Evolutionary conservation across 495 filamentous ascomycete genomes (phyloP).

Genomic region (Aspergillus haitiensis): DNA sequence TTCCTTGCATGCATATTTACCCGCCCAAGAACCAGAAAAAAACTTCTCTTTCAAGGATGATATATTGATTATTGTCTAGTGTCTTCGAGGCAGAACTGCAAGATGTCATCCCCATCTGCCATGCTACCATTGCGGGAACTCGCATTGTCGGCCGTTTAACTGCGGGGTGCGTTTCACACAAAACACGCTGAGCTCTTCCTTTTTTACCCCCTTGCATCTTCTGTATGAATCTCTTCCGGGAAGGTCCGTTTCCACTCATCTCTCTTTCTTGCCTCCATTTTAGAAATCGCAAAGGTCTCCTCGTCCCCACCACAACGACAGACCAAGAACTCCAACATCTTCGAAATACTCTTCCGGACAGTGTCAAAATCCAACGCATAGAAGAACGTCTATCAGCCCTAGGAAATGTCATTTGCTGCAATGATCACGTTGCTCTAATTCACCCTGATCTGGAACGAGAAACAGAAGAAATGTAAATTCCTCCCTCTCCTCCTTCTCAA

Average conservation of each 20-base stretch:
- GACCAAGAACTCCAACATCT: constrained; percentile 98
- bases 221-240: neutral
- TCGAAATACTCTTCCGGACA: constrained; percentile 87
- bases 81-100: constrained; percentile 96
- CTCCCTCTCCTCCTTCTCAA: neutral
- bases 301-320: constrained; percentile 92
- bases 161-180: constrained; percentile 66
- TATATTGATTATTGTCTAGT: constrained; percentile 30
- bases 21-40: neutral
- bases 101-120: constrained; percentile 96
- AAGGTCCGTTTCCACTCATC: neutral
- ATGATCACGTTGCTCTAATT: constrained; percentile 94
- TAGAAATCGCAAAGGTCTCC: constrained; percentile 92
- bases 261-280: neutral
- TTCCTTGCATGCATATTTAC: neutral
- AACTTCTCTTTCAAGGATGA: neutral
- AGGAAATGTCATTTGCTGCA: constrained; percentile 93
- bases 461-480: constrained; percentile 75
- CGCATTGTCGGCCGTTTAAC: constrained; percentile 93
- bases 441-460: constrained; percentile 97
- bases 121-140: constrained; percentile 95
- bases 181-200: neutral
- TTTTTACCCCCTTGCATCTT: neutral
- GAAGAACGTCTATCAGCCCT: constrained; percentile 95
- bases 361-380: constrained; percentile 89